A percentile compares a stretch with the other conserved stretches of the same genome.
Evolutionary conservation across 208 protist species (phyloP).

Genomic region (Leishmania gerbilli): DNA sequence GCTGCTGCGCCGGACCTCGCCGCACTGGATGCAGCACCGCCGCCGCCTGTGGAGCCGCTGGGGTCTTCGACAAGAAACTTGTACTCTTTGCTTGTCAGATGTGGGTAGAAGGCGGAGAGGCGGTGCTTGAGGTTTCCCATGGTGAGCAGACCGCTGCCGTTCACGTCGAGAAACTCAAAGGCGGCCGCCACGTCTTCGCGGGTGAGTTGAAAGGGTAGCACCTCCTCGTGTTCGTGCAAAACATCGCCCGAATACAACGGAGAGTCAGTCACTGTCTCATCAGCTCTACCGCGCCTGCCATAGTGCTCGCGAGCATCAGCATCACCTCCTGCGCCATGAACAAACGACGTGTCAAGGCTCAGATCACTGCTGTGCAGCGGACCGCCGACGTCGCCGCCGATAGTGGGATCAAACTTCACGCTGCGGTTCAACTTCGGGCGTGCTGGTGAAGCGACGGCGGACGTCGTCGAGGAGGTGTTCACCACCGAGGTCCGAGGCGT

Average conservation of each 20-base stretch:
- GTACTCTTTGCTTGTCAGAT: slow-evolving; percentile 93
- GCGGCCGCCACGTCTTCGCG: slow-evolving; percentile 88
- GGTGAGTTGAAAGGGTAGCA: slow-evolving; percentile 52
- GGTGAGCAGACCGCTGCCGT: slow-evolving; percentile 78
- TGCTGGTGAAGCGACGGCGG: background rate
- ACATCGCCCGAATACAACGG: background rate
- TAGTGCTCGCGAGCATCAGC: background rate
- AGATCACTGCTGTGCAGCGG: background rate
- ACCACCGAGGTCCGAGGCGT: background rate
- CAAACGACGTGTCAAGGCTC: slow-evolving; percentile 7
- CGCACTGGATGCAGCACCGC: background rate
- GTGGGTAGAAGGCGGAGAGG: slow-evolving; percentile 92
- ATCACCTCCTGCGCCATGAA: background rate
- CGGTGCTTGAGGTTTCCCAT: slow-evolving; percentile 85
- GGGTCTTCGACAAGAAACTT: slow-evolving; percentile 91
- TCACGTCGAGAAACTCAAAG: slow-evolving; percentile 93
- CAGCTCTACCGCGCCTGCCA: background rate
- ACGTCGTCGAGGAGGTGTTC: background rate
- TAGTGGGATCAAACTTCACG: slow-evolving; percentile 15
- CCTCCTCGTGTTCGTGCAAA: slow-evolving; percentile 1
- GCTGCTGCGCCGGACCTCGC: background rate
- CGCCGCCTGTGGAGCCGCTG: slow-evolving; percentile 14
- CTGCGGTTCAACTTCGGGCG: background rate
- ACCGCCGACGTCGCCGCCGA: background rate
- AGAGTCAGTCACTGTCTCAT: background rate